Conservation (phyloP, 2,329 filamentous ascomycete genomes). For the Apiospora saccharicola region DNA sequence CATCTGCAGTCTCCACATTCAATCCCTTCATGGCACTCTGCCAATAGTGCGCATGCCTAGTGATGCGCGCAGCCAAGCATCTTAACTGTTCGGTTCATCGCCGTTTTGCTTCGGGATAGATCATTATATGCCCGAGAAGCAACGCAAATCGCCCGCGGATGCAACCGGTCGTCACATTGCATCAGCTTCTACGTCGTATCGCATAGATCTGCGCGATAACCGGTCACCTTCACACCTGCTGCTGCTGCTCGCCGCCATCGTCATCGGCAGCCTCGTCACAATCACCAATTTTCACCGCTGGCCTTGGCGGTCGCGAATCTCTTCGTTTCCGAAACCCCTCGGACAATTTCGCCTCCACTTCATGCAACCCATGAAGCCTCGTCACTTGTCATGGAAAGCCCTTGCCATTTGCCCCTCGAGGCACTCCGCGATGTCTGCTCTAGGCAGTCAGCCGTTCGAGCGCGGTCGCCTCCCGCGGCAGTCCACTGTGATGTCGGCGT, state of each 20-base stretch:
- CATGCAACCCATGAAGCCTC: neutral
- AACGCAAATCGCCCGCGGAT: neutral
- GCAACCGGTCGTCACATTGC: neutral
- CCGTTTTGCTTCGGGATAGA: neutral
- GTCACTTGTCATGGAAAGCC: neutral
- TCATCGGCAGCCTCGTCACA: neutral
- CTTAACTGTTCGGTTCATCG: neutral
- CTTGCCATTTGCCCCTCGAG: neutral
- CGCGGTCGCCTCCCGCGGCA: neutral
- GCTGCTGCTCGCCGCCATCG: neutral
- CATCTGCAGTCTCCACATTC: neutral
- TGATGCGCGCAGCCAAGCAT: neutral
- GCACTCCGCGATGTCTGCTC: neutral
- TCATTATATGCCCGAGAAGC: slow-evolving; percentile 1
- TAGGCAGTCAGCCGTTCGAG: neutral
- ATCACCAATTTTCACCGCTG: neutral
- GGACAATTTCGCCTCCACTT: neutral
- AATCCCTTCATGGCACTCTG: neutral
- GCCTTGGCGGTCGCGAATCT: neutral
- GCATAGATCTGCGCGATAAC: neutral
- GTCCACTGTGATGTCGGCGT: neutral
- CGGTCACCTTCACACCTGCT: neutral
- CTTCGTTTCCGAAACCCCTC: neutral
- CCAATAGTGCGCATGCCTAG: neutral
- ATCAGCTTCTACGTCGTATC: neutral